Base-by-base conservation (phyloP, 202 grass and related monocot genomes). In the Alloteropsis angusta region DNA sequence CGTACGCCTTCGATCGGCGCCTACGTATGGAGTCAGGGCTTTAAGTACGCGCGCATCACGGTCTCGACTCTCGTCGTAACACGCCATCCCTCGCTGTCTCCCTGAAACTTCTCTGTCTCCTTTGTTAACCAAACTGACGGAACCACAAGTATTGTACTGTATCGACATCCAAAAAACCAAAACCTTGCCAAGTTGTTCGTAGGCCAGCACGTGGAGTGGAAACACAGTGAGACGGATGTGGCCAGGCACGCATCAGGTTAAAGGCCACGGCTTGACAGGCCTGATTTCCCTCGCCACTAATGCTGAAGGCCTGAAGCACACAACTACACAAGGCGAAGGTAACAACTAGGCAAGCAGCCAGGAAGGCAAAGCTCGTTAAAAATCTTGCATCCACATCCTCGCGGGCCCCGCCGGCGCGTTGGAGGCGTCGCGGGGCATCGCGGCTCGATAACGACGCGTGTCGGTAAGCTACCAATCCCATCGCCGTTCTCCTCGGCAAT, bases 341-440 rank as follows among this genome's bases (percentile, higher is more conserved):
- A 13, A 15, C 12, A 13, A 15, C 28, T 30, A 30, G 28, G 1
- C 41, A 17, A 30, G 28, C 18, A 3, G 60, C 47, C 47, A 23
- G 5, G 56, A 10, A 54, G n/a, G 36, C 47, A 17, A 38, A 41
- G 7, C 18, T 67, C 23, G 21, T 6, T 0, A 65, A 88, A 85
- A 85, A 81, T 88, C 65, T 3, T 59, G 46, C 63, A 37, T 77
- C 82, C 39, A 82, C 82, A 60, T 85, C 87, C 9, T 16, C 32
- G 25, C 72, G 72, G 87, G 71, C 3, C 81, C 82, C 48, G 18
- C 9, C 9, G 34, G 14, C 18, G 28, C 16, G 75, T 47, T 78
- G 77, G 72, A 60, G 35, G 41, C 71, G 45, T 88, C 42, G 55
- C 43, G 15, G 14, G 35, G 55, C 36, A 62, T 71, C 70, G 62